Evolutionary conservation across 2,329 filamentous ascomycete species (phyloP).

Genomic region (Colletotrichum cordylinicola): DNA sequence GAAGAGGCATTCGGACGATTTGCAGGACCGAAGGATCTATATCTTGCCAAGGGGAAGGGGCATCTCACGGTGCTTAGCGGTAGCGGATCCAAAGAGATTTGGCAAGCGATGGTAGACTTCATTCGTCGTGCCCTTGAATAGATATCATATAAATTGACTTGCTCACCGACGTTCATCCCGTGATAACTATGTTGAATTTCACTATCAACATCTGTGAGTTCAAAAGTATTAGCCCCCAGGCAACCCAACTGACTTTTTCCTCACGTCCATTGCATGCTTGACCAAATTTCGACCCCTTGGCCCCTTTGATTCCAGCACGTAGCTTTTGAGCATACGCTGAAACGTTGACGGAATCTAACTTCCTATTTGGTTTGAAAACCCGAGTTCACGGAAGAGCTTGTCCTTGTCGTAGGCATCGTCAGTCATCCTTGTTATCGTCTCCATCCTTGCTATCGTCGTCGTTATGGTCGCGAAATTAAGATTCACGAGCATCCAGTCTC

Average conservation of each 20-base stretch:
- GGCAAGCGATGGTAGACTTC: not conserved
- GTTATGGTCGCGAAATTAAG: not conserved
- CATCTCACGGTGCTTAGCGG: constrained; percentile 24
- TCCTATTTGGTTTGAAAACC: not conserved
- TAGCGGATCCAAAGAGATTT: not conserved
- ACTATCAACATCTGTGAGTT: not conserved
- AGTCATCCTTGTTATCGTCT: no score
- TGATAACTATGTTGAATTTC: not conserved
- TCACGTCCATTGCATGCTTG: not conserved
- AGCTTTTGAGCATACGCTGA: not conserved
- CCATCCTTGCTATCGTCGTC: not conserved
- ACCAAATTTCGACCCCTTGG: not conserved
- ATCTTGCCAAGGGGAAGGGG: constrained; percentile 20
- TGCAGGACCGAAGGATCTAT: constrained; percentile 8
- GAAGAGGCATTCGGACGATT: not conserved
- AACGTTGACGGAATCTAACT: not conserved
- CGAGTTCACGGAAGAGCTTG: not conserved
- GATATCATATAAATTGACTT: not conserved
- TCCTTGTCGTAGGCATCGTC: not conserved
- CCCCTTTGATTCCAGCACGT: not conserved
- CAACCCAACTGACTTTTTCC: not conserved
- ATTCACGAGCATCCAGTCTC: not conserved
- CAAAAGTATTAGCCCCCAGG: not conserved
- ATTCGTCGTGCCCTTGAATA: not conserved
- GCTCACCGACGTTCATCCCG: not conserved